Base-by-base conservation (phyloP, 2,329 filamentous ascomycete species). In the Camillea tinctor region DNA sequence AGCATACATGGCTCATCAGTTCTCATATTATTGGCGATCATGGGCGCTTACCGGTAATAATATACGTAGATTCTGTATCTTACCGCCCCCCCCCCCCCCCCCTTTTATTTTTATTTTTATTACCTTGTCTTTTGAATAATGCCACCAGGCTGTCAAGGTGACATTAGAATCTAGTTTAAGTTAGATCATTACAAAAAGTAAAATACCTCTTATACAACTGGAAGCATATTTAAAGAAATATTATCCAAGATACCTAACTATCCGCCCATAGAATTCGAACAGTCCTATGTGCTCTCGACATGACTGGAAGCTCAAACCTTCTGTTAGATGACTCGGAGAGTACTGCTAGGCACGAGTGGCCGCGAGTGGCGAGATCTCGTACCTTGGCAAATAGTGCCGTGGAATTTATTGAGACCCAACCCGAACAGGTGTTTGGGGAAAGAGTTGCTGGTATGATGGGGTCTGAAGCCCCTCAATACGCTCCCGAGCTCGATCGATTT, bases 351-450 rank as follows among this genome's bases (percentile, higher is more conserved):
- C 49, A 15, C 13, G 21, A 13, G 8, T 54, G 54, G 55, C 52
- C 51, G 3, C 23, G n/a, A 20, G 30, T 40, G 9, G 40, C 40
- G 54, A 60, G 63, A n/a, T 57, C 56, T 1, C 59, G 52, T 4
- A 57, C 52, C 4, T 26, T 66, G 15, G 54, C 62, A 26, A 66
- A 62, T 21, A 62, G 59, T 13, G 64, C 58, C 4, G 64, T 61
- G 1, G 63, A 65, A 22, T 65, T 64, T 20, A 53, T 62, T 2
- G 61, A 66, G 48, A 61, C 52, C 8, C 58, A 56, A 5, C 49
- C 57, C 5, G 58, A 62, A 15, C 49, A 59, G 23, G 52, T 58
- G 21, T 58, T 64, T 17, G 61, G 64, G 11, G 11, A 59, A 2
- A 59, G 59, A 1, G 24, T 64, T 23, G 64, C 60, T n/a, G 55